Percentiles rank a stretch among this genome's conserved stretches.
These are phyloP conservation scores for Colletotrichum spinosum DNA, from an alignment of 2,329 filamentous ascomycete species.

Conservation along the genomic window DNA sequence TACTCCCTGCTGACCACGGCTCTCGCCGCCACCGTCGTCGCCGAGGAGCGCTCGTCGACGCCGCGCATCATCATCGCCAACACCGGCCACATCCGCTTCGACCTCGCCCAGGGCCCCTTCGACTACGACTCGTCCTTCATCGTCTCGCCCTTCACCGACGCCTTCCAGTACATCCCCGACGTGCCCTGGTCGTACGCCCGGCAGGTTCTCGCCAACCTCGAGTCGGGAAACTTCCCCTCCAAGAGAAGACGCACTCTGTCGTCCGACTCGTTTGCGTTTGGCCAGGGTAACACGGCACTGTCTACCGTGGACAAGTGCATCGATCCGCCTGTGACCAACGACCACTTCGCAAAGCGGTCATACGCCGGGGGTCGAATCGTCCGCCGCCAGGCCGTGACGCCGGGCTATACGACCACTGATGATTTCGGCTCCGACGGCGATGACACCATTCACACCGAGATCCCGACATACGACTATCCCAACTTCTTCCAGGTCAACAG, in stretches of 20 bases:
- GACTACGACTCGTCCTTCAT: constrained; percentile 66
- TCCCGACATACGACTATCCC: constrained; percentile 60
- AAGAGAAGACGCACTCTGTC: constrained; percentile 16
- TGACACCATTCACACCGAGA: constrained; percentile 63
- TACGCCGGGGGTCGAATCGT: constrained; percentile 22
- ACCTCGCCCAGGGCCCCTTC: constrained; percentile 72
- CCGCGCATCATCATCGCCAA: constrained; percentile 70
- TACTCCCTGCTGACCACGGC: constrained; percentile 12
- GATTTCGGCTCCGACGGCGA: constrained; percentile 67
- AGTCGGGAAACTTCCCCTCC: constrained; percentile 15
- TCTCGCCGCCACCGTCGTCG: constrained; percentile 56
- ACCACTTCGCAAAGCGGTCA: constrained; percentile 23
- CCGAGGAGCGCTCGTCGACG: constrained; percentile 53
- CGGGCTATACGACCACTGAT: constrained; percentile 67
- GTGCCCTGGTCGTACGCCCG: constrained; percentile 55
- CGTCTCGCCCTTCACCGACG: constrained; percentile 65
- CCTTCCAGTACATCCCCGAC: constrained; percentile 64
- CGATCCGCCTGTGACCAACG: constrained; percentile 19
- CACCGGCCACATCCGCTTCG: constrained; percentile 71
- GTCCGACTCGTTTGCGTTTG: not conserved
- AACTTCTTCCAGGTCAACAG: constrained; percentile 62
- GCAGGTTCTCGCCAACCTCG: constrained; percentile 1
- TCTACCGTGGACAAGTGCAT: constrained; percentile 15
- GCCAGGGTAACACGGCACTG: not conserved
- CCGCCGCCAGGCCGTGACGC: constrained; percentile 60